Percentiles rank a stretch among this genome's conserved stretches.
Evolutionary conservation across 176 grass and related monocot species (phyloP).

Genomic region (Hordeum marinum): DNA sequence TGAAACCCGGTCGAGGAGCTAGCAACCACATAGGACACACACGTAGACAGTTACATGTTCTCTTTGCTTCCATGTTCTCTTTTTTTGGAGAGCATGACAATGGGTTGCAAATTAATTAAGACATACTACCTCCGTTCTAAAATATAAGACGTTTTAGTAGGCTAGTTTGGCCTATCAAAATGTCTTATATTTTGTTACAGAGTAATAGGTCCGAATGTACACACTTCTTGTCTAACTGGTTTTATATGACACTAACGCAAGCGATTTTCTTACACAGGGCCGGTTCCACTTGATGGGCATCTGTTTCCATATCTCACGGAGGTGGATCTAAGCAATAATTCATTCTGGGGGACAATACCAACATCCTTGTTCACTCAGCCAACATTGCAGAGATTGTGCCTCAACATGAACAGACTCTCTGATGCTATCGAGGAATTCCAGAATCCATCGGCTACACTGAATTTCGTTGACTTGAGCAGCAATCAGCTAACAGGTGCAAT

Average conservation of each 20-base stretch:
- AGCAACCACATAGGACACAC: too few relatives aligned
- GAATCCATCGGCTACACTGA: not conserved
- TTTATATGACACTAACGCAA: not conserved
- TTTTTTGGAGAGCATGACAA: not conserved
- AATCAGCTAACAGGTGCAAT: not conserved
- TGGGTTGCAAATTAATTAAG: not conserved
- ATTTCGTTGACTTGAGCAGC: not conserved
- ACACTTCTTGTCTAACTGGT: not conserved
- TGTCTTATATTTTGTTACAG: too few relatives aligned
- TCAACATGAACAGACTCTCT: constrained; percentile 18
- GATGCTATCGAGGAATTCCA: not conserved
- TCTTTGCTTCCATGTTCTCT: not conserved
- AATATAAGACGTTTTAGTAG: too few relatives aligned
- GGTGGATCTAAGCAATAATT: constrained; percentile 32
- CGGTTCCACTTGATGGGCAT: not conserved
- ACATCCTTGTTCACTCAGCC: constrained; percentile 26
- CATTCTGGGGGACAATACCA: constrained; percentile 19
- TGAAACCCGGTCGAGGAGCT: too few relatives aligned
- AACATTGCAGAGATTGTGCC: constrained; percentile 9
- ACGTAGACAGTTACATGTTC: not conserved
- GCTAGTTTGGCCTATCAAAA: too few relatives aligned
- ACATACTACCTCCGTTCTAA: not conserved
- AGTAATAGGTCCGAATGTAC: not conserved
- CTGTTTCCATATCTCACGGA: not conserved
- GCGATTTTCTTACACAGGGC: not conserved